Conservation (phyloP, 352 stramenopile genomes). For the Thalassiosira livingstoniorum region DNA sequence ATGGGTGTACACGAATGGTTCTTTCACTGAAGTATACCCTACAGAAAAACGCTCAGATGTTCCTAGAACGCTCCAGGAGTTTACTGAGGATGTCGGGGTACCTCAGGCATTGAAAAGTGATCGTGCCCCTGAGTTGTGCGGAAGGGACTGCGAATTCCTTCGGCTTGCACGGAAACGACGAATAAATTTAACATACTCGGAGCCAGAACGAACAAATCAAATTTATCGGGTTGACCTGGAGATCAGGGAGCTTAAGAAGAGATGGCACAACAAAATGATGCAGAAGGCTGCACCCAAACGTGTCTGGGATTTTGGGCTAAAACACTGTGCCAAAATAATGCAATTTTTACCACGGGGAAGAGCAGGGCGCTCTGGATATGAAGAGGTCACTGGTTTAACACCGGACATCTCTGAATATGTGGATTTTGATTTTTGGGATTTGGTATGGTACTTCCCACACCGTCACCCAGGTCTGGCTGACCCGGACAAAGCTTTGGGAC, state of each 20-base stretch:
- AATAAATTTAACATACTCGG: slow-evolving; percentile 12
- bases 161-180: background rate
- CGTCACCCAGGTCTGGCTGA: background rate
- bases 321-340: slow-evolving; percentile 7
- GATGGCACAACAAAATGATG: slow-evolving; percentile 21
- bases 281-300: slow-evolving; percentile 20
- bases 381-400: slow-evolving; percentile 6
- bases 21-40: slow-evolving; percentile 3
- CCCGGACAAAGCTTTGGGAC: slow-evolving; percentile 7
- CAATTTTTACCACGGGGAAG: background rate
- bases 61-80: background rate
- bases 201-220: slow-evolving; percentile 20
- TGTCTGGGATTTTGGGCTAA: slow-evolving; percentile 36
- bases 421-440: slow-evolving; percentile 65
- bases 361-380: background rate
- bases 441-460: slow-evolving; percentile 42
- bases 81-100: slow-evolving; percentile 1
- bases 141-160: slow-evolving; percentile 5
- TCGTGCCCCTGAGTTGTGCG: slow-evolving; percentile 5
- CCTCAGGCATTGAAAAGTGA: slow-evolving; percentile 14
- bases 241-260: slow-evolving; percentile 38
- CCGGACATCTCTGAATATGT: slow-evolving; percentile 29
- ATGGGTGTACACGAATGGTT: slow-evolving; percentile 5
- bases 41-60: background rate
- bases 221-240: slow-evolving; percentile 16